Evolutionary conservation across 306 rosid genomes (phyloP), one percentile per base, ranked within the genome.

Genomic region (Cucurbita argyrosperma): DNA sequence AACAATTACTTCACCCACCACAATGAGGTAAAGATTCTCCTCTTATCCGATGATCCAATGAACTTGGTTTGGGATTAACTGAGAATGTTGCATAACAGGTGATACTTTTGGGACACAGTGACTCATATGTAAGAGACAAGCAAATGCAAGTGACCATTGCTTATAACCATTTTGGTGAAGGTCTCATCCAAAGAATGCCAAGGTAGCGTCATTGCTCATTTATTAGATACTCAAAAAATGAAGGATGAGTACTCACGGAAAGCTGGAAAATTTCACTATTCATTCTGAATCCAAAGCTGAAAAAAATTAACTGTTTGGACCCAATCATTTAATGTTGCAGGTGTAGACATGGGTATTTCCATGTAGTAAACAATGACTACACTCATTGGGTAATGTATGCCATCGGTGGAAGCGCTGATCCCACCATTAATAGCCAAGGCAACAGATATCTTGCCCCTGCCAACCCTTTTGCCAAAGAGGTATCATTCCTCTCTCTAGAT

Each of bases 371-470:
- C 85, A 94, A 94, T 69, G 99, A 94, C 86, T 94, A 94, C 62
- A 94, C 97, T 56, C 99, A 94, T 43, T 91, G 99, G 99, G 92
- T 76, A 76, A 94, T 94, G 99, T 94, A 94, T 77, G 99, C 99
- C 74, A 94, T 94, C 52, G 99, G 99, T 66, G 99, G 99, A 66
- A 94, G 99, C 67, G 99, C 99, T 72, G 42, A 89, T 35, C 99
- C 99, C 75, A 94, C 99, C 53, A 91, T 94, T 79, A 91, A 94
- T 76, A 94, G 99, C 85, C 97, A 94, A 78, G 99, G 99, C 67
- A 94, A 94, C 78, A 84, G 99, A 88, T 94, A 87, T 80, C 89
- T 94, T 51, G 99, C 99, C 76, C 99, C 99, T 56, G 55, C 1
- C 59, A 80, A 94, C 84, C 84, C 83, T 72, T 83, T 81, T 81